These are phyloP conservation scores for Hortaea werneckii DNA, from an alignment of 2,329 filamentous ascomycete genomes.

Conservation along the genomic window DNA sequence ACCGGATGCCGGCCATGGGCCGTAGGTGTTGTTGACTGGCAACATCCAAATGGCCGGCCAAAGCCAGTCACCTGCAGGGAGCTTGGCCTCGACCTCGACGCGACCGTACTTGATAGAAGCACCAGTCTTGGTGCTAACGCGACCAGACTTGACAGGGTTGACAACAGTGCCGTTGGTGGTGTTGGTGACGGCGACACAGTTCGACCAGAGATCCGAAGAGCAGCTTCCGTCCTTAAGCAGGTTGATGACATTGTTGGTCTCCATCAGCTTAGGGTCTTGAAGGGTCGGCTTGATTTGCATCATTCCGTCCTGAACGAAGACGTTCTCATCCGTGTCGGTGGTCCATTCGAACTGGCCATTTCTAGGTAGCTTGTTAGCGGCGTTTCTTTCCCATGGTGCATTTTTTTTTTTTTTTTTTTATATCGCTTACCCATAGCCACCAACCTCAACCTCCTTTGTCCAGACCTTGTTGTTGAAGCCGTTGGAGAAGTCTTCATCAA, in stretches of 20 bases:
- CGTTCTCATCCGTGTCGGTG: conserved; percentile 61
- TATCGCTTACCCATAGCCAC: conserved; percentile 61
- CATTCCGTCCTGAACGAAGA: conserved; percentile 58
- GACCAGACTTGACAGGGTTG: conserved; percentile 66
- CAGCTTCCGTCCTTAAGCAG: conserved; percentile 57
- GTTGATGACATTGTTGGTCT: conserved; percentile 57
- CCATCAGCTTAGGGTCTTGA: conserved; percentile 57
- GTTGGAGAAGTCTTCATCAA: conserved; percentile 55
- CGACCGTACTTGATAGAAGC: conserved; percentile 69
- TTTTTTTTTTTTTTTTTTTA: neutral
- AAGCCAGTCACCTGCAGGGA: conserved; percentile 73
- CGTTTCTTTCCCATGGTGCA: neutral
- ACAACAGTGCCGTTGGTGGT: conserved; percentile 67
- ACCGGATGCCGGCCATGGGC: conserved; percentile 66
- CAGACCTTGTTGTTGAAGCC: conserved; percentile 50
- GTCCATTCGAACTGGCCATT: conserved; percentile 77
- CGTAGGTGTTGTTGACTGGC: conserved; percentile 62
- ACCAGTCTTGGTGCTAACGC: conserved; percentile 63
- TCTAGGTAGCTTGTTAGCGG: conserved; percentile 29
- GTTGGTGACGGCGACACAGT: conserved; percentile 66
- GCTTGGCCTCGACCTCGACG: conserved; percentile 66
- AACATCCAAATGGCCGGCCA: conserved; percentile 93
- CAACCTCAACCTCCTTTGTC: conserved; percentile 65
- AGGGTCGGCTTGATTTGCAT: conserved; percentile 70
- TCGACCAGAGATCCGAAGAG: conserved; percentile 47